Evolutionary conservation across 805 yeast species (phyloP), one percentile per base, ranked within the genome.

Genomic region (Tetrapisispora taiwanensis): DNA sequence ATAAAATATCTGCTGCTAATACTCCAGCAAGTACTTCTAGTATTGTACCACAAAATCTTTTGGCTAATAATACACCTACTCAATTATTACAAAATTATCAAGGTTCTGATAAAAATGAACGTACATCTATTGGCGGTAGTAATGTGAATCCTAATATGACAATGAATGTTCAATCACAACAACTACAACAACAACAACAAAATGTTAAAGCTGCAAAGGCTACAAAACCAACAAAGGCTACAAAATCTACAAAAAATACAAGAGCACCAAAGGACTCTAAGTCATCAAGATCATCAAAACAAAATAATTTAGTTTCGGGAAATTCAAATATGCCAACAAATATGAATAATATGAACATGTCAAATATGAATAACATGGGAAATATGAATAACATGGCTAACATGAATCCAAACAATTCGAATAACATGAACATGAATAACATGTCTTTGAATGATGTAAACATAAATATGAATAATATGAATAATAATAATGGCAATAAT

Each of bases 1-100:
- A 28, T n/a, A 36, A 36, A 26, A 14, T 26, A 15, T 36, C 35
- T 3, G 36, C 17, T 40, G 47, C 39, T 41, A 50, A 42, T 43
- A 48, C 47, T 8, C 34, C 49, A 30, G 45, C 33, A 17, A 40
- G n/a, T n/a, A 30, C 32, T 6, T 22, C 41, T 22, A 51, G 58
- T 14, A 52, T 55, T 4, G 51, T 59, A 3, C 57, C 60, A 19
- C 62, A 56, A 39, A 62, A 60, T 32, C 51, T 54, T 20, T 37
- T 58, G 18, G 46, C 48, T 48, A 39, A 43, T 13, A 39, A 37
- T 18, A 48, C 44, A 1, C 43, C 26, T 15, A n/a, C 38, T n/a
- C 38, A 37, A 43, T 41, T 30, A 22, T 15, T 33, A 22, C 43
- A 41, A 33, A 41, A 41, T 41, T 27, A 8, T 28, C 19, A 19